Percentiles rank a stretch among this genome's conserved stretches.
Evolutionary conservation across 257 asterid genomes (phyloP).

Genomic region (Solanum infundibuliforme): DNA sequence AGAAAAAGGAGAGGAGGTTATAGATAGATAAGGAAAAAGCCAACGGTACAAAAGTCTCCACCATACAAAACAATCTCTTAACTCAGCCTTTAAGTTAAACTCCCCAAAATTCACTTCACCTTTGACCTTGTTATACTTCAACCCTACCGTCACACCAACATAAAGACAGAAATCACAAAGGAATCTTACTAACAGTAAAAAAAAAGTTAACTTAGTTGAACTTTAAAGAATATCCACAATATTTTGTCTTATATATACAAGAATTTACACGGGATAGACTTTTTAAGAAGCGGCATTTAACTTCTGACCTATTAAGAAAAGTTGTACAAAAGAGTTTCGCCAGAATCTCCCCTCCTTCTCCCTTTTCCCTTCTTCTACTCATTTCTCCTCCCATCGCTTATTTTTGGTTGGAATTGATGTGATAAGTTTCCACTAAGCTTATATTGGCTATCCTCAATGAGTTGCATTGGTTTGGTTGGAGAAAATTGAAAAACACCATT

Average conservation of each 20-base stretch:
- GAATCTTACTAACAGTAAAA: neutral
- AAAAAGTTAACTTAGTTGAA: neutral
- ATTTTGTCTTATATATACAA: neutral
- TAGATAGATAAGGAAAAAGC: neutral
- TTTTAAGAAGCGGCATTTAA: neutral
- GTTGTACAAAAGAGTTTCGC: neutral
- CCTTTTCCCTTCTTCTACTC: neutral
- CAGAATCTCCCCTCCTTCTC: neutral
- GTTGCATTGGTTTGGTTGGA: neutral
- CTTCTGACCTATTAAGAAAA: neutral
- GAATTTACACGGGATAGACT: neutral
- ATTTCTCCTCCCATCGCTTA: neutral
- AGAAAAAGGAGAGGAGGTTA: neutral
- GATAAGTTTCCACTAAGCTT: neutral
- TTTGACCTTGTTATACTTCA: neutral
- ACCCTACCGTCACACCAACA: neutral
- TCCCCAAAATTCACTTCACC: neutral
- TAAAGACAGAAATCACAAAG: neutral
- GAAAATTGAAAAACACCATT: neutral
- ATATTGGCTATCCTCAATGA: neutral
- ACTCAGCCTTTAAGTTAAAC: neutral
- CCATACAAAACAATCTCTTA: neutral
- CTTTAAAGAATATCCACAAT: neutral
- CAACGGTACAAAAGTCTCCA: neutral
- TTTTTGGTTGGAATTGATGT: neutral